A percentile compares a stretch with the other conserved stretches of the same genome.
phyloP scores from a whole-genome alignment of 768 basidiomycete genomes.

The Boletus pseudo-olivaceus region DNA sequence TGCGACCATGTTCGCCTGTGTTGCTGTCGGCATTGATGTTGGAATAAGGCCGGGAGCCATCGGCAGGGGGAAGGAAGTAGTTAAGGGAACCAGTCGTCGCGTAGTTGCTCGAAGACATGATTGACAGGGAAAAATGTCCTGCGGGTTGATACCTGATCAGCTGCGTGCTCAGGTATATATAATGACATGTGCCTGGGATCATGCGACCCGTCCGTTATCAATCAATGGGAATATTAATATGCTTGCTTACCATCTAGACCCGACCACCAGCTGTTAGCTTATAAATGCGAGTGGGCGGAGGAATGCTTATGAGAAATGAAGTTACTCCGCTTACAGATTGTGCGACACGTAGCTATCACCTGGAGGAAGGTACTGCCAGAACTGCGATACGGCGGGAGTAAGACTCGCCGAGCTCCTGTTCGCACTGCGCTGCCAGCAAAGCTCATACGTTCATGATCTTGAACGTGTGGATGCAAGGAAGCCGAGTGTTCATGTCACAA shows the following conservation, averaged over 20 bases:
- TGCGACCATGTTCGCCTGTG: conserved; percentile 13
- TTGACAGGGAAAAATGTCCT: background rate
- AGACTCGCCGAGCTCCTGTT: background rate
- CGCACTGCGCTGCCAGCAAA: background rate
- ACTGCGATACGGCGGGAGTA: background rate
- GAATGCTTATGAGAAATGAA: background rate
- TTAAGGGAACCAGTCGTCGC: conserved; percentile 17
- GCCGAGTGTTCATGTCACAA: background rate
- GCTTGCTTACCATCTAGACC: background rate
- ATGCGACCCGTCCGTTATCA: background rate
- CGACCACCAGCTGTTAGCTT: background rate
- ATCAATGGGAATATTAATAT: background rate
- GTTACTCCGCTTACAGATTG: background rate
- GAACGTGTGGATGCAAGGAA: background rate
- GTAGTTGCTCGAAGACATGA: conserved; percentile 14
- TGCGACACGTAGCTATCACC: background rate
- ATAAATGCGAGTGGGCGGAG: background rate
- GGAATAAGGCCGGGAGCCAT: conserved; percentile 17
- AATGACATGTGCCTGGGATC: background rate
- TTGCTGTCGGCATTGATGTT: conserved; percentile 16
- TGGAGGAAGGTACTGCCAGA: background rate
- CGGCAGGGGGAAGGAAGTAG: conserved; percentile 15
- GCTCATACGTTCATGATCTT: background rate
- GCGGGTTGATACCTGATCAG: conserved; percentile 33
- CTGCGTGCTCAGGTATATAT: conserved; percentile 28